A percentile compares a stretch with the other conserved stretches of the same genome.
phyloP scores from a whole-genome alignment of 1,284 basidiomycete genomes.

The Earliella scabrosa region DNA sequence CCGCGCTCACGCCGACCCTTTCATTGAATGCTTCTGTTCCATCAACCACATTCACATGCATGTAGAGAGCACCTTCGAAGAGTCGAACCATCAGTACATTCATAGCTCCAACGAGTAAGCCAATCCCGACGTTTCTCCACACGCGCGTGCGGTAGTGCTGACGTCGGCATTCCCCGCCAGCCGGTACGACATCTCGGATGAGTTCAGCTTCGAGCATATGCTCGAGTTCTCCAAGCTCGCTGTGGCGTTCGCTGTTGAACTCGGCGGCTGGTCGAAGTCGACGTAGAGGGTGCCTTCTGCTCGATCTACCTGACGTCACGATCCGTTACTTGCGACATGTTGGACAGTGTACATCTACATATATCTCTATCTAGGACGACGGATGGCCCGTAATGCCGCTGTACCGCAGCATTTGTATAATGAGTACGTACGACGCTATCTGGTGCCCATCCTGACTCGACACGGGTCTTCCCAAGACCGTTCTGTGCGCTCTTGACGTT shows the following conservation, averaged over 20 bases:
- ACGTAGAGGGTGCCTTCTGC: constrained; percentile 15
- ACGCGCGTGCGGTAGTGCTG: constrained; percentile 5
- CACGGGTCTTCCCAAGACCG: constrained; percentile 20
- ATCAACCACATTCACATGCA: constrained; percentile 22
- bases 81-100: constrained; percentile 78
- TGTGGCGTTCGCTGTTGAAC: constrained; percentile 83
- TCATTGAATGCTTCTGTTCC: constrained; percentile 11
- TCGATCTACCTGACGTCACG: constrained; percentile 5
- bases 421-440: constrained; percentile 27
- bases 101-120: constrained; percentile 82
- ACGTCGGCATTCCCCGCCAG: constrained; percentile 44
- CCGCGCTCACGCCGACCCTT: constrained; percentile 19
- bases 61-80: constrained; percentile 72
- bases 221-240: constrained; percentile 90
- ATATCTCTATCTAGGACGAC: constrained; percentile 6
- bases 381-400: constrained; percentile 19
- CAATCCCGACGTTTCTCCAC: constrained; percentile 15
- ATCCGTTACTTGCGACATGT: background rate
- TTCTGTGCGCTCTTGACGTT: constrained; percentile 16
- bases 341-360: constrained; percentile 8
- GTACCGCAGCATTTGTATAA: constrained; percentile 23
- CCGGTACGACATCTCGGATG: constrained; percentile 81
- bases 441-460: constrained; percentile 18
- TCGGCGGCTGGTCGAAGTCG: constrained; percentile 55
- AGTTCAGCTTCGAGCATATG: constrained; percentile 87